A percentile compares a stretch with the other conserved stretches of the same genome.
phyloP scores from a whole-genome alignment of 805 yeast genomes.

The Isabelozyma heimii region DNA sequence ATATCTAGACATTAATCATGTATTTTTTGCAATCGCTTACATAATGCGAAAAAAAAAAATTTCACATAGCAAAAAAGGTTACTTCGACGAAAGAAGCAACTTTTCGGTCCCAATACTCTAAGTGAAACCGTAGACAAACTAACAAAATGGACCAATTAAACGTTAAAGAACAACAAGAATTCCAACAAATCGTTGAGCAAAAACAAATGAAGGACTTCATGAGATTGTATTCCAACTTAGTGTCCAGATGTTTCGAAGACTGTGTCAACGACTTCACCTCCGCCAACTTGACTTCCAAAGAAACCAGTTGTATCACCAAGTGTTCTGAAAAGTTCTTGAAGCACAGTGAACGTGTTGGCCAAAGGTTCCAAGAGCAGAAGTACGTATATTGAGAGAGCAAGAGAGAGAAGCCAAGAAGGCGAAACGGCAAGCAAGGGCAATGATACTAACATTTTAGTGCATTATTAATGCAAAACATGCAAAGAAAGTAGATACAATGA shows the following conservation, averaged over 20 bases:
- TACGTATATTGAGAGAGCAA: slow-evolving; percentile 16
- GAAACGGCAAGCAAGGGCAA: not conserved
- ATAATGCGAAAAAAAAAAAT: not conserved
- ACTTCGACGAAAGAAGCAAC: not conserved
- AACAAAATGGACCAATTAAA: slow-evolving; percentile 85
- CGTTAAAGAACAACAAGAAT: slow-evolving; percentile 94
- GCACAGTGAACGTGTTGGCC: slow-evolving; percentile 97
- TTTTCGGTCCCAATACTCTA: not conserved
- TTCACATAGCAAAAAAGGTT: not conserved
- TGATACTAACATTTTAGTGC: slow-evolving; percentile 42
- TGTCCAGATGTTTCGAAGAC: slow-evolving; percentile 94
- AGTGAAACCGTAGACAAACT: not conserved
- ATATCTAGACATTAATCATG: too few species aligned
- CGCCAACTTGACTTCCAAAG: slow-evolving; percentile 78
- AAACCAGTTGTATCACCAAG: slow-evolving; percentile 78
- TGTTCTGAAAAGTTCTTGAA: slow-evolving; percentile 97
- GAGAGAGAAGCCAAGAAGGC: not conserved
- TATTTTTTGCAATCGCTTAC: not conserved
- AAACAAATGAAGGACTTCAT: slow-evolving; percentile 99
- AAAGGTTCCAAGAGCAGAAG: slow-evolving; percentile 98
- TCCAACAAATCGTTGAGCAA: slow-evolving; percentile 91
- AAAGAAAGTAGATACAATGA: slow-evolving; percentile 7
- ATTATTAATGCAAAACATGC: slow-evolving; percentile 69
- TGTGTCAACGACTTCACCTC: slow-evolving; percentile 99
- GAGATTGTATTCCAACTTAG: slow-evolving; percentile 92